A percentile compares a stretch with the other conserved stretches of the same genome.
phyloP scores from a whole-genome alignment of 1,139 yeast genomes.

The Kazachstania sp. region DNA sequence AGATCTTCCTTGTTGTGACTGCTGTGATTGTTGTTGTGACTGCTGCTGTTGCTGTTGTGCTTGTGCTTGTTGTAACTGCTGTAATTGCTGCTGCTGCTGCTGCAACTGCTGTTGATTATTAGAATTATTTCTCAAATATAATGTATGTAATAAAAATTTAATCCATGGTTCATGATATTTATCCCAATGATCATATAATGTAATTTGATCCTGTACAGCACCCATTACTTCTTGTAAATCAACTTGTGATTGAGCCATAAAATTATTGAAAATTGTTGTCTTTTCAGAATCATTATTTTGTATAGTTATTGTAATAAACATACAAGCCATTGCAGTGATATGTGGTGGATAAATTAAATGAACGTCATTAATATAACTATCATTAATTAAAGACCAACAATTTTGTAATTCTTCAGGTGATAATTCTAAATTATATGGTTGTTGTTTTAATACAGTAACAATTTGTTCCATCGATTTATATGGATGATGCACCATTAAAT shows the following conservation, averaged over 20 bases:
- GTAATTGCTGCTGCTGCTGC: too few relatives aligned
- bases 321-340: slow-evolving; percentile 75
- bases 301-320: slow-evolving; percentile 31
- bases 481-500: slow-evolving; percentile 79
- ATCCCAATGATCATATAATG: slow-evolving; percentile 79
- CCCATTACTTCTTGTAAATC: slow-evolving; percentile 70
- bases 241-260: slow-evolving; percentile 66
- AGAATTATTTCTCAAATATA: slow-evolving; percentile 15
- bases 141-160: slow-evolving; percentile 27
- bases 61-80: too few relatives aligned
- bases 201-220: slow-evolving; percentile 71
- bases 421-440: slow-evolving; percentile 27
- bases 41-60: background rate
- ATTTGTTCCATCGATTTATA: slow-evolving; percentile 66
- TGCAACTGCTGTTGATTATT: background rate
- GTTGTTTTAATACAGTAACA: slow-evolving; percentile 36
- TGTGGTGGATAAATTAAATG: slow-evolving; percentile 84
- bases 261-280: slow-evolving; percentile 43
- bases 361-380: slow-evolving; percentile 79
- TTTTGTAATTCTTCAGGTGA: slow-evolving; percentile 67
- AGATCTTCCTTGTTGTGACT: background rate
- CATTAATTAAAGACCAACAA: slow-evolving; percentile 85
- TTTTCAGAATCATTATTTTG: background rate
- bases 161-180: slow-evolving; percentile 57
- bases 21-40: background rate